phyloP scores from a whole-genome alignment of 352 stramenopile species.

The Phytophthora macrochlamydospora region DNA sequence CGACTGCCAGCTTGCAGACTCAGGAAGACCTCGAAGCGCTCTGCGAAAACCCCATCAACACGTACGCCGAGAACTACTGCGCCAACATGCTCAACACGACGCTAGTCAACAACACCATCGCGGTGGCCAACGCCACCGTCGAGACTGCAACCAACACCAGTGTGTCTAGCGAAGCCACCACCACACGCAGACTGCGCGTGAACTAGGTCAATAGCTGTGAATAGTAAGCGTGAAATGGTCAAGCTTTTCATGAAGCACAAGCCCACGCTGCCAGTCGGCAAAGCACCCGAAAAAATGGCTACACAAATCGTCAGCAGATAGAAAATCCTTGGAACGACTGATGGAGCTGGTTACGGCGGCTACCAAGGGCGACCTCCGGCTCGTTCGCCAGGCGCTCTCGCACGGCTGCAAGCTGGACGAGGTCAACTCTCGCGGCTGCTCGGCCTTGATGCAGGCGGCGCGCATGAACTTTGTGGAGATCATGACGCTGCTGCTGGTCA shows the following conservation, averaged over 20 bases:
- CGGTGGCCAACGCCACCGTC: conserved; percentile 28
- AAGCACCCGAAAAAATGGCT: too few relatives aligned
- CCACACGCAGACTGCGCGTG: conserved; percentile 19
- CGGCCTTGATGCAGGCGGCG: conserved; percentile 2
- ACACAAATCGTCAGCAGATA: too few relatives aligned
- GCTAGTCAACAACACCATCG: conserved; percentile 23
- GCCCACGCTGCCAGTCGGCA: too few relatives aligned
- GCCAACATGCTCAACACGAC: conserved; percentile 34
- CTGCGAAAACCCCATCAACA: conserved; percentile 36
- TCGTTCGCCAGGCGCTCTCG: neutral
- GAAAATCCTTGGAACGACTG: too few relatives aligned
- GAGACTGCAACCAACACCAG: conserved; percentile 24
- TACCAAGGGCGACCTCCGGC: neutral
- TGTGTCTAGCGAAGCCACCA: conserved; percentile 18
- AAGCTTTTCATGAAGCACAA: too few relatives aligned
- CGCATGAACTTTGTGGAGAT: conserved; percentile 2
- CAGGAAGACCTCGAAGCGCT: conserved; percentile 39
- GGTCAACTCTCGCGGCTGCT: neutral
- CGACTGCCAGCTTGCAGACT: conserved; percentile 38
- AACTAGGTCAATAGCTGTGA: neutral
- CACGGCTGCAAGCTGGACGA: conserved; percentile 3
- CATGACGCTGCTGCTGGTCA: conserved; percentile 5
- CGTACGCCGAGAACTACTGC: conserved; percentile 40
- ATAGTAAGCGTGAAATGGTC: neutral
- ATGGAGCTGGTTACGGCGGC: neutral